Evolutionary conservation across 2,329 filamentous ascomycete genomes (phyloP).

Genomic region (Pseudogymnoascus sp.): DNA sequence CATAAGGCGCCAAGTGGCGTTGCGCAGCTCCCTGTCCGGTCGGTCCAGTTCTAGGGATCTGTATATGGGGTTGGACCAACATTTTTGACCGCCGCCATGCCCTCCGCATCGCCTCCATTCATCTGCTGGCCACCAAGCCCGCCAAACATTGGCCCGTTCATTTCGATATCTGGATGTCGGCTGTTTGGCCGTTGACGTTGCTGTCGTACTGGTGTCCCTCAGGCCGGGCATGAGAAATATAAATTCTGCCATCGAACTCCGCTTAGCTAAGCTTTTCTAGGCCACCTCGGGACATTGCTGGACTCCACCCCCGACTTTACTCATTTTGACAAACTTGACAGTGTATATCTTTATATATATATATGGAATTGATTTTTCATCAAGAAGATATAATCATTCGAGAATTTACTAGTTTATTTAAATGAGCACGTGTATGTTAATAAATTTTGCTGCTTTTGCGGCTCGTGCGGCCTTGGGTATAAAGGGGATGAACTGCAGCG

Average conservation of each 20-base stretch:
- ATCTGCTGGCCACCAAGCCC: conserved; percentile 12
- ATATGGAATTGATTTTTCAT: background rate
- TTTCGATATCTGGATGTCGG: conserved; percentile 10
- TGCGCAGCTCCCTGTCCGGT: background rate
- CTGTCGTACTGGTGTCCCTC: background rate
- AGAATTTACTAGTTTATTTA: background rate
- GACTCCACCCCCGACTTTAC: background rate
- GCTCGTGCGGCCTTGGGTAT: background rate
- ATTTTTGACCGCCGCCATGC: conserved; percentile 25
- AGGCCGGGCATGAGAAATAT: background rate
- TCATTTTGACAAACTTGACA: background rate
- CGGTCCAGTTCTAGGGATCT: background rate
- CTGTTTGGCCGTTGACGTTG: background rate
- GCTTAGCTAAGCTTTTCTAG: conserved; percentile 8
- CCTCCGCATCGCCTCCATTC: conserved; percentile 20
- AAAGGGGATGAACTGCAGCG: background rate
- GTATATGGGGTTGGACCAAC: conserved; percentile 17
- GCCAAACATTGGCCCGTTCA: conserved; percentile 22
- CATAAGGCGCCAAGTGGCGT: background rate
- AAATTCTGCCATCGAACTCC: conserved; percentile 5
- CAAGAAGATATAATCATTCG: background rate
- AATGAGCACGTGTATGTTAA: background rate
- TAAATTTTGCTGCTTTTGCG: background rate
- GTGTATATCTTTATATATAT: background rate
- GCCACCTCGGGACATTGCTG: background rate